Evolutionary conservation across 805 yeast species (phyloP).

Genomic region (Yamadazyma nakazawae): DNA sequence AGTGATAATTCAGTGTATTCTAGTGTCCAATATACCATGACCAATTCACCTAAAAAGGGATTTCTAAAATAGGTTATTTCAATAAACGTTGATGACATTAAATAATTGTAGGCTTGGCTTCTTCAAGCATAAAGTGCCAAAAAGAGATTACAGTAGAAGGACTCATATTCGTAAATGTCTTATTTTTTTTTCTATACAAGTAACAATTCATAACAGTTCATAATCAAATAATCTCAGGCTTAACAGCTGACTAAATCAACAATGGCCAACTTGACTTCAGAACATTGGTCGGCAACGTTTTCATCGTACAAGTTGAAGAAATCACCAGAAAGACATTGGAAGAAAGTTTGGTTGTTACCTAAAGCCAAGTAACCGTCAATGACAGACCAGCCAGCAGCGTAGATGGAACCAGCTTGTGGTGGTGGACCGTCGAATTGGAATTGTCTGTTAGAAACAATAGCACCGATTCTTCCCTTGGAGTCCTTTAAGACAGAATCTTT

Average conservation of each 20-base stretch:
- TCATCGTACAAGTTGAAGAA: slow-evolving; percentile 78
- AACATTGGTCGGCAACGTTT: slow-evolving; percentile 18
- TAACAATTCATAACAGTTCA: slow-evolving; percentile 6
- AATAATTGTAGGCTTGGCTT: too few relatives aligned
- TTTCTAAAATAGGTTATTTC: neutral
- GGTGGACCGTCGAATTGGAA: slow-evolving; percentile 77
- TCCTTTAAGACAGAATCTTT: slow-evolving; percentile 52
- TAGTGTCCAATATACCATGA: slow-evolving; percentile 56
- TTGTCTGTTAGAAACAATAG: slow-evolving; percentile 78
- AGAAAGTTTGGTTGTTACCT: slow-evolving; percentile 59
- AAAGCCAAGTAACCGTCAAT: slow-evolving; percentile 46
- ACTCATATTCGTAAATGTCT: neutral
- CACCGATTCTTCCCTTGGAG: slow-evolving; percentile 63
- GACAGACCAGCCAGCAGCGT: slow-evolving; percentile 61
- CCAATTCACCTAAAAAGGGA: slow-evolving; percentile 16
- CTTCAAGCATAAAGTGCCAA: too few relatives aligned
- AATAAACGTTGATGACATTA: neutral
- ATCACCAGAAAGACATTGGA: slow-evolving; percentile 71
- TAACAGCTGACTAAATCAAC: slow-evolving; percentile 15
- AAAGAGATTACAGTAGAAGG: neutral
- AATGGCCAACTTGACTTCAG: slow-evolving; percentile 45
- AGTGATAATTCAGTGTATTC: slow-evolving; percentile 47
- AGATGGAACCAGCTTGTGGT: slow-evolving; percentile 73
- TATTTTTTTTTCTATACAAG: slow-evolving; percentile 2
- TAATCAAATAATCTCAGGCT: neutral